Evolutionary conservation across 305 asterid species (phyloP).

Genomic region (Fraxinus baroniana): DNA sequence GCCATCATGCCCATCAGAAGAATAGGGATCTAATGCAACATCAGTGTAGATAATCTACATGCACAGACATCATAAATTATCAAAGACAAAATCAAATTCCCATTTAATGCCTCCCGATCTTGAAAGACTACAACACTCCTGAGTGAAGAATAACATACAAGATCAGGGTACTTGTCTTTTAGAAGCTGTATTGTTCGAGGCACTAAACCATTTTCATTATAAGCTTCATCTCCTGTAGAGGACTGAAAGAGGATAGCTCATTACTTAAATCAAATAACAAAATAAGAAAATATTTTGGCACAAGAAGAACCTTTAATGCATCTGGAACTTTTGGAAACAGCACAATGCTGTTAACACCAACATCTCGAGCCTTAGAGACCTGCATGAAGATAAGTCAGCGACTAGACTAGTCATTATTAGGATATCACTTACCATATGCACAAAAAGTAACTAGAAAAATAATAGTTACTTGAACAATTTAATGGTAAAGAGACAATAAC

Average conservation of each 20-base stretch:
- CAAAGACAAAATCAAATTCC: slow-evolving; percentile 7
- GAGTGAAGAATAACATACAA: slow-evolving; percentile 50
- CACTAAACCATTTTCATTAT: slow-evolving; percentile 84
- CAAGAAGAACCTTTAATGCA: slow-evolving; percentile 72
- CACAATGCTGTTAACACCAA: slow-evolving; percentile 94
- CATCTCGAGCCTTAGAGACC: slow-evolving; percentile 94
- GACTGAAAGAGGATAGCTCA: slow-evolving; percentile 41
- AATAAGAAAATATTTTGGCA: slow-evolving; percentile 14
- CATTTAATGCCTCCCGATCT: background rate
- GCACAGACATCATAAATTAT: slow-evolving; percentile 16
- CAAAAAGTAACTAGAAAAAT: slow-evolving; percentile 7
- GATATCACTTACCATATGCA: slow-evolving; percentile 7
- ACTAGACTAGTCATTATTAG: slow-evolving; percentile 5
- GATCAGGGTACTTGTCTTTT: slow-evolving; percentile 91
- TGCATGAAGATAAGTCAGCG: slow-evolving; percentile 33
- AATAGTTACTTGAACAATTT: background rate
- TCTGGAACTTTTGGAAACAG: slow-evolving; percentile 98
- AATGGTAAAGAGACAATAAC: background rate
- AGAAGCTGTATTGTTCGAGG: slow-evolving; percentile 86
- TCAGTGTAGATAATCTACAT: slow-evolving; percentile 83
- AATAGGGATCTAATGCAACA: slow-evolving; percentile 95
- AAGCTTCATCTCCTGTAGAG: slow-evolving; percentile 91
- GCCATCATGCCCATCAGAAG: slow-evolving; percentile 98
- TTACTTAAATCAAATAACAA: slow-evolving; percentile 4
- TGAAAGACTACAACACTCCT: slow-evolving; percentile 1